A percentile compares a stretch with the other conserved stretches of the same genome.
These are phyloP conservation scores for Saccharomycopsis schoenii DNA, from an alignment of 805 yeast genomes.

Conservation along the genomic window DNA sequence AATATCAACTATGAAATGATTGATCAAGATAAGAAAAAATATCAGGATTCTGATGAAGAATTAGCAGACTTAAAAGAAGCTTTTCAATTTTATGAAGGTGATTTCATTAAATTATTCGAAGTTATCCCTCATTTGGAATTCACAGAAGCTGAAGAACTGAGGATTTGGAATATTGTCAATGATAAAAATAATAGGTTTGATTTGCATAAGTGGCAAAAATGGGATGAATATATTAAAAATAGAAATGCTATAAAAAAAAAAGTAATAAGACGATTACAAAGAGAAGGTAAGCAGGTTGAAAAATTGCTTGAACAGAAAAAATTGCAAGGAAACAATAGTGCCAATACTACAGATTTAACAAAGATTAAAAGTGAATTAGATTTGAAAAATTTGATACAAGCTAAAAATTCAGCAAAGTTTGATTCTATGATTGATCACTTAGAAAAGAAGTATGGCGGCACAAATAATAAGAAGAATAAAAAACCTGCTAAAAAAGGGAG, in stretches of 20 bases:
- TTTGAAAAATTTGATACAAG: constrained; percentile 39
- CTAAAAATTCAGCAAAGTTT: constrained; percentile 33
- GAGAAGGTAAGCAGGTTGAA: constrained; percentile 58
- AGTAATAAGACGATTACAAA: constrained; percentile 41
- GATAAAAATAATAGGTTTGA: constrained; percentile 25
- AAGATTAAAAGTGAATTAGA: constrained; percentile 26
- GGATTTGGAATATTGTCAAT: constrained; percentile 46
- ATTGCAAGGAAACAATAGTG: constrained; percentile 31
- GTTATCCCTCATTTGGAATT: constrained; percentile 69
- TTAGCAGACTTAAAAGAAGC: constrained; percentile 49
- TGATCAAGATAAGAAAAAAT: constrained; percentile 54
- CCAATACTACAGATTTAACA: constrained; percentile 19
- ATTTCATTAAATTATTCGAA: constrained; percentile 61
- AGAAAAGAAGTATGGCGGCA: constrained; percentile 39
- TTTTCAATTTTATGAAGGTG: constrained; percentile 54
- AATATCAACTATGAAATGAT: constrained; percentile 51
- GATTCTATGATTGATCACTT: constrained; percentile 38
- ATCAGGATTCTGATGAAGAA: constrained; percentile 56
- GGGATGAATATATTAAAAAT: constrained; percentile 41
- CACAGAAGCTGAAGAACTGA: constrained; percentile 44
- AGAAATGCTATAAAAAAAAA: constrained; percentile 39
- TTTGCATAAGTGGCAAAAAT: constrained; percentile 28
- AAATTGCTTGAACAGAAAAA: constrained; percentile 16
- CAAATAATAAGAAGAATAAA: constrained; percentile 24
- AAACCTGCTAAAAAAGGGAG: constrained; percentile 11